These are phyloP conservation scores for Leishmania aethiopica DNA, from an alignment of 208 protist genomes.

Conservation along the genomic window DNA sequence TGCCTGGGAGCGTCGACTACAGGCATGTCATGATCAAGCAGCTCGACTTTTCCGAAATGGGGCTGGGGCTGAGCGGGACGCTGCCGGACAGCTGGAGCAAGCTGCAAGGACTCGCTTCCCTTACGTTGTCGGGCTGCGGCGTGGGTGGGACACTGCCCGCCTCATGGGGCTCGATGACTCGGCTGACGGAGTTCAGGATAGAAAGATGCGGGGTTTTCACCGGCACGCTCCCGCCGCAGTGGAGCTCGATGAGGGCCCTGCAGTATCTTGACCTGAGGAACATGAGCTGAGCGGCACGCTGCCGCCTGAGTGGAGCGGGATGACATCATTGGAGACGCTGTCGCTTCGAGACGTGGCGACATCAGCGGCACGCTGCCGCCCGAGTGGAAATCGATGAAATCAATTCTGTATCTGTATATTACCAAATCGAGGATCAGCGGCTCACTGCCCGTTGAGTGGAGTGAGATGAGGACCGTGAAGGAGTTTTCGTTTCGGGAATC, in stretches of 20 bases:
- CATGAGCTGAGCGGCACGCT: background rate
- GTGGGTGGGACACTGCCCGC: constrained; percentile 1
- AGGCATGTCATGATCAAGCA: no score
- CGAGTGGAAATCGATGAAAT: constrained; percentile 2
- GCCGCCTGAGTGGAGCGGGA: background rate
- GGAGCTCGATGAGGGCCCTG: background rate
- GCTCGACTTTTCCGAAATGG: no score
- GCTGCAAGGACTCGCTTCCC: no score
- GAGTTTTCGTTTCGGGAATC: background rate
- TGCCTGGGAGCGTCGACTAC: no score
- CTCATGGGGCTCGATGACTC: background rate
- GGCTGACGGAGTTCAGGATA: background rate
- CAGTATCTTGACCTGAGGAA: background rate
- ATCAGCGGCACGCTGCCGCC: constrained; percentile 9
- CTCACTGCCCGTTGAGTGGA: constrained; percentile 11
- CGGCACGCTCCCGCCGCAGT: constrained; percentile 4
- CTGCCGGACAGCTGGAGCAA: no score
- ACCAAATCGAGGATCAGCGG: background rate
- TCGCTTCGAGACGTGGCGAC: background rate
- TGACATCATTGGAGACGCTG: constrained; percentile 3
- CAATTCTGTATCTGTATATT: background rate
- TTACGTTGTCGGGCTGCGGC: background rate
- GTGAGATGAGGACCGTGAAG: background rate
- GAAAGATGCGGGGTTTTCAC: background rate
- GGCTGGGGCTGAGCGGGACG: no score